These are phyloP conservation scores for Hippophae gyantsensis DNA, from an alignment of 306 rosid genomes.

Conservation along the genomic window DNA sequence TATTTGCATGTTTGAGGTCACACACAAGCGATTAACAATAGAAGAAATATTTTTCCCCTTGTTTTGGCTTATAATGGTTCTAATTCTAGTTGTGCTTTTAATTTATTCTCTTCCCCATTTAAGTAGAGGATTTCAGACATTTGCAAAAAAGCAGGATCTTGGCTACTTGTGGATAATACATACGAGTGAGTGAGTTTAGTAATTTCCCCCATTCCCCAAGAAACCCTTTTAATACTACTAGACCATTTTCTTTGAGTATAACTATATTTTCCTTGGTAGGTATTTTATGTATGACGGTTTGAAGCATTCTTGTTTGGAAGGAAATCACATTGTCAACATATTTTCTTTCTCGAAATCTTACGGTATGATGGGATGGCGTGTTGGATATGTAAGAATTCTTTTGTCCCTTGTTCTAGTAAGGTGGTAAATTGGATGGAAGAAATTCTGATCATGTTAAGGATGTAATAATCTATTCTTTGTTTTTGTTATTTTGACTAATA, in stretches of 20 bases:
- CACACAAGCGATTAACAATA: conserved; percentile 1
- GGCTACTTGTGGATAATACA: conserved; percentile 90
- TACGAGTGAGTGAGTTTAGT: conserved; percentile 51
- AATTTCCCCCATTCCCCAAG: neutral
- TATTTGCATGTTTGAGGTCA: too few relatives aligned
- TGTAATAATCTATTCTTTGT: too few relatives aligned
- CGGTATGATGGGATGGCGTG: conserved; percentile 99
- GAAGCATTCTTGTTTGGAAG: conserved; percentile 80
- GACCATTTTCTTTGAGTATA: too few relatives aligned
- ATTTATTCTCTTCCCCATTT: conserved; percentile 8
- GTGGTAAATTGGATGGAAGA: too few relatives aligned
- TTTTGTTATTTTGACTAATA: too few relatives aligned
- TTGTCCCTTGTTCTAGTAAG: neutral
- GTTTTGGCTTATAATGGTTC: conserved; percentile 9
- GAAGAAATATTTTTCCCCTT: neutral
- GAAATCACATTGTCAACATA: conserved; percentile 73
- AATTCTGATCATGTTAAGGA: too few relatives aligned
- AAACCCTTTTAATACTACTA: neutral
- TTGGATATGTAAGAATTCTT: conserved; percentile 72
- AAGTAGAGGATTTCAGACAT: conserved; percentile 73
- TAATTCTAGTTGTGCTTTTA: conserved; percentile 17
- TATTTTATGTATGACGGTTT: conserved; percentile 88
- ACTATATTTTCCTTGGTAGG: conserved; percentile 21
- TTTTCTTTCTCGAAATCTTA: conserved; percentile 94
- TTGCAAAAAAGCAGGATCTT: conserved; percentile 66